Evolutionary conservation across 306 rosid species (phyloP).

Genomic region (Casuarina equisetifolia): DNA sequence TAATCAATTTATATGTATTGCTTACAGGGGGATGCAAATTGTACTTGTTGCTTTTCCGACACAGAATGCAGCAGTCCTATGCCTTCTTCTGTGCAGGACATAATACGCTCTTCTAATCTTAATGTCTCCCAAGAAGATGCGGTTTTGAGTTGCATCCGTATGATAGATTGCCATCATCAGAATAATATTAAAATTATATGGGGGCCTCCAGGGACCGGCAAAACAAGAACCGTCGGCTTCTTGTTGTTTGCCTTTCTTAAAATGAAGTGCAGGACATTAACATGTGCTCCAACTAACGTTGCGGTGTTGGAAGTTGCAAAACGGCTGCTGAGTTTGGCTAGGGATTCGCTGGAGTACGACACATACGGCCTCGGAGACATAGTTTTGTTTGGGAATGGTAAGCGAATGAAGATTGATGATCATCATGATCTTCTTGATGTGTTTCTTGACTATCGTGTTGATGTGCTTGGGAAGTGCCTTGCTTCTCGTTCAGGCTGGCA

Average conservation of each 20-base stretch:
- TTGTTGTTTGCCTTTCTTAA: slow-evolving; percentile 3
- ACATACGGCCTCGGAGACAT: slow-evolving; percentile 37
- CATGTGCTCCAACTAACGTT: slow-evolving; percentile 33
- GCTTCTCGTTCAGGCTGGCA: slow-evolving; percentile 18
- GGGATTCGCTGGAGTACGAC: not conserved
- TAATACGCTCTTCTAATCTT: not conserved
- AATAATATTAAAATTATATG: slow-evolving; percentile 27
- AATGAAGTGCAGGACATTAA: slow-evolving; percentile 25
- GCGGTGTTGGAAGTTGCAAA: slow-evolving; percentile 25
- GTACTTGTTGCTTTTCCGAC: slow-evolving; percentile 1
- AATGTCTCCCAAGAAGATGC: slow-evolving; percentile 25
- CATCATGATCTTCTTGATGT: slow-evolving; percentile 25
- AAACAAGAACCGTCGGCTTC: slow-evolving; percentile 20
- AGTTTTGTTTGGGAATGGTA: slow-evolving; percentile 32
- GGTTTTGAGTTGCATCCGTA: slow-evolving; percentile 8
- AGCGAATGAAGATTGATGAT: slow-evolving; percentile 26
- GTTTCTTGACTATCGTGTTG: slow-evolving; percentile 25
- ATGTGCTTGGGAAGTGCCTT: slow-evolving; percentile 7
- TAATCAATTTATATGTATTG: not conserved
- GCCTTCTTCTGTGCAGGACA: not conserved
- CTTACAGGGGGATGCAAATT: slow-evolving; percentile 25
- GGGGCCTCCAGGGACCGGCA: slow-evolving; percentile 44
- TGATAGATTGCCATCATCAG: slow-evolving; percentile 12
- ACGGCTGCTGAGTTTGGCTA: slow-evolving; percentile 13
- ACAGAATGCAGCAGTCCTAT: not conserved